Base-by-base conservation (phyloP, 768 basidiomycete genomes). In the Amanita jacksonii region DNA sequence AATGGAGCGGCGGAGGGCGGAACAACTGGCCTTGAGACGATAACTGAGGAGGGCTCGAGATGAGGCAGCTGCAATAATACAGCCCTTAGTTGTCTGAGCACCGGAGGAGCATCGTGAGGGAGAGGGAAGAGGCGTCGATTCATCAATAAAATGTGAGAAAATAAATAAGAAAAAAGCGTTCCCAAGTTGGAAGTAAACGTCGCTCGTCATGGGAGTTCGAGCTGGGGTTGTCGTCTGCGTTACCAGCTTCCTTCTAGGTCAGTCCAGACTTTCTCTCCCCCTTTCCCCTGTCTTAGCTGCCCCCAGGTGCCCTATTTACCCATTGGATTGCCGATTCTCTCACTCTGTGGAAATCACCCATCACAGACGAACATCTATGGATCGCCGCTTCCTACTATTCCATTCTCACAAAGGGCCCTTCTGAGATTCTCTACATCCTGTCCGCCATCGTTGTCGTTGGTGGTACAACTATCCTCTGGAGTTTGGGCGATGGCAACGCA, bases 241-340 rank as follows among this genome's bases (percentile, higher is more conserved):
- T 38, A 88, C 85, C 1, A 84, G 85, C 41, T 88, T 89, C 53
- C 69, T 91, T 16, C 74, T 91, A 18, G 87, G 87, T 85, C 45
- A 32, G 69, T 61, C 27, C 38, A 48, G n/a, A n/a, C n/a, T n/a
- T 33, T 45, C 49, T 19, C 31, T 18, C 19, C 5, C 16, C 23
- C 36, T 49, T 13, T 13, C 8, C 28, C 16, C 43, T 50, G 36
- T 16, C 20, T 34, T 34, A 8, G 33, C 36, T 27, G 30, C 48
- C 50, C 23, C 10, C 59, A 89, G 87, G 88, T 40, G 67, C 82
- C 36, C 69, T 91, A 4, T 88, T 88, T 58, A 89, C 86, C 27
- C 83, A 91, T 57, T 91, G 88, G 88, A 89, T 87, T 49, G 88
- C 88, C n/a, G 88, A 91, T 68, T 89, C 86, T 1, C 66, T 88